These are phyloP conservation scores for Serendipita vermifera DNA, from an alignment of 768 basidiomycete species.

Conservation along the genomic window DNA sequence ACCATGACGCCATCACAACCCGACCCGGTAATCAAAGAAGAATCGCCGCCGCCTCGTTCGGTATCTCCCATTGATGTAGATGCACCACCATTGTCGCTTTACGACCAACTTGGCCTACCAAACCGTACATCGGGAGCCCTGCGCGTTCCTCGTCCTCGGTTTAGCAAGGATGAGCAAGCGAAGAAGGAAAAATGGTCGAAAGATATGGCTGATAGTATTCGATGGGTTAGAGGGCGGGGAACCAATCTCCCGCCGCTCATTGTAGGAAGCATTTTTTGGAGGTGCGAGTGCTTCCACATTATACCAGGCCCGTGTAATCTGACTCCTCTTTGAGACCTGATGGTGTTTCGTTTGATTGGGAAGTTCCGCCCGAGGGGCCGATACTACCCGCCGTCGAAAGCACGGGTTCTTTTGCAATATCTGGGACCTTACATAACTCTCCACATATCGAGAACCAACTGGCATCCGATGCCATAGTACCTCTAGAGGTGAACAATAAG, in stretches of 20 bases:
- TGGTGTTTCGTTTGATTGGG: conserved; percentile 1
- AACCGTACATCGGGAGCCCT: not conserved
- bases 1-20: not conserved
- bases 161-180: not conserved
- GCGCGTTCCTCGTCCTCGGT: not conserved
- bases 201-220: not conserved
- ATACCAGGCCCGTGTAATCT: not conserved
- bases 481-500: too few relatives aligned
- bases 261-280: conserved; percentile 4
- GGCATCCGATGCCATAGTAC: too few relatives aligned
- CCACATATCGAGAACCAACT: too few relatives aligned
- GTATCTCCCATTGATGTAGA: not conserved
- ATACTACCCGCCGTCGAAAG: too few relatives aligned
- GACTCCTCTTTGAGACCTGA: not conserved
- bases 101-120: not conserved
- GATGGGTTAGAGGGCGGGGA: conserved; percentile 5
- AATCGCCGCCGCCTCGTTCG: not conserved
- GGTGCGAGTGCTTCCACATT: not conserved
- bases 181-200: not conserved
- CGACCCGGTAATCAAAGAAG: not conserved
- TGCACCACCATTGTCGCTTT: not conserved
- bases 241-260: not conserved
- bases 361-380: not conserved
- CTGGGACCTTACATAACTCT: too few relatives aligned
- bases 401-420: too few relatives aligned